Evolutionary conservation across 352 stramenopile species (phyloP).

Genomic region (Globisporangium lucens): DNA sequence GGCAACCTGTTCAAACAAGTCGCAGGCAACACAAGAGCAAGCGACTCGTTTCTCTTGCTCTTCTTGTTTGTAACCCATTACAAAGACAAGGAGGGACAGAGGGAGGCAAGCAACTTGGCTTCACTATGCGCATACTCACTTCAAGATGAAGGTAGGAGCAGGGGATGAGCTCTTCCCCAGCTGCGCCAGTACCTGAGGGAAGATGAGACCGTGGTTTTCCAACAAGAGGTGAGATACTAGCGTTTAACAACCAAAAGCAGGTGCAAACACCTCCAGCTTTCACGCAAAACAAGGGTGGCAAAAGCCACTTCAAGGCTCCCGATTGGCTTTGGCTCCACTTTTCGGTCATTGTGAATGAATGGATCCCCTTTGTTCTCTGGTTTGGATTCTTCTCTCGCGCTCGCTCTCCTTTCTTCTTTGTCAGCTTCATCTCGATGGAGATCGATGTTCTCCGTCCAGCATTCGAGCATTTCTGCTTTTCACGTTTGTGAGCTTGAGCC

Average conservation of each 20-base stretch:
- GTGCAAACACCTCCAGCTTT: not conserved
- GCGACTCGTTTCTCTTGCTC: constrained; percentile 7
- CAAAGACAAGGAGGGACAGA: not conserved
- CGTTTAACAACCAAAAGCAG: not conserved
- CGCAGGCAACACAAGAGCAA: not conserved
- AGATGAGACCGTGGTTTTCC: constrained; percentile 2
- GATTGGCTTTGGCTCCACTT: not conserved
- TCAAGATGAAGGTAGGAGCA: constrained; percentile 5
- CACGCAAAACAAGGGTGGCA: not conserved
- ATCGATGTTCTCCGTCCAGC: not conserved
- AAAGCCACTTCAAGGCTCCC: not conserved
- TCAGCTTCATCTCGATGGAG: not conserved
- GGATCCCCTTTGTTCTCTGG: not conserved
- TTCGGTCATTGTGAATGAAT: not conserved
- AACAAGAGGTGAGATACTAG: not conserved
- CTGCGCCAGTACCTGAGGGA: constrained; percentile 6
- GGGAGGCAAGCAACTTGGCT: constrained; percentile 1
- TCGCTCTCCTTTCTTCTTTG: not conserved
- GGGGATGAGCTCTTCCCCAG: constrained; percentile 9
- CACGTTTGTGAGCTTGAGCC: not conserved
- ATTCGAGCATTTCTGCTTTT: not conserved
- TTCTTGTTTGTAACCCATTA: constrained; percentile 13
- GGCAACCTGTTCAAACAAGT: not conserved
- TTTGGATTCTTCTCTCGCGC: not conserved
- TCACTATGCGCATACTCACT: constrained; percentile 11